Evolutionary conservation across 495 filamentous ascomycete genomes (phyloP).

Genomic region (Xylaria nigripes): DNA sequence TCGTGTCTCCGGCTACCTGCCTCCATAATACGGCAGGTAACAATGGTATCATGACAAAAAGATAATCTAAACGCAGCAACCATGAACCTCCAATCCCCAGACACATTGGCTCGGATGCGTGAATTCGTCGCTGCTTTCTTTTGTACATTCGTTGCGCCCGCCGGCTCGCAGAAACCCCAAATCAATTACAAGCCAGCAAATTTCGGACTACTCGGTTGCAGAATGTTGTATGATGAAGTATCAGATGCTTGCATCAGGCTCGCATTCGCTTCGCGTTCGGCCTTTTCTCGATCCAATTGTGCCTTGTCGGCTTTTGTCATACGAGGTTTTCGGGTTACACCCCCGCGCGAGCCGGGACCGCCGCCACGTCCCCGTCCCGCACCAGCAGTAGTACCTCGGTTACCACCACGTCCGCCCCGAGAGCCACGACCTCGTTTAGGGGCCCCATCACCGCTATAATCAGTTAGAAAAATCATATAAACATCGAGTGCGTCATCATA

Average conservation of each 20-base stretch:
- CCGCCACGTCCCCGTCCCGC: conserved; percentile 48
- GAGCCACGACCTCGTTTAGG: conserved; percentile 66
- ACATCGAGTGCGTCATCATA: conserved; percentile 36
- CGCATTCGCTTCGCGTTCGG: conserved; percentile 32
- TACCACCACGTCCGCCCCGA: conserved; percentile 45
- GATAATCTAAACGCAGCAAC: conserved; percentile 3
- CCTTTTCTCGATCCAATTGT: conserved; percentile 54
- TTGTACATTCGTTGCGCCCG: conserved; percentile 3
- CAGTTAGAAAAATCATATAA: conserved; percentile 23
- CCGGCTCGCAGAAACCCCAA: neutral
- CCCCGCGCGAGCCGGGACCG: conserved; percentile 70
- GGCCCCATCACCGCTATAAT: conserved; percentile 59
- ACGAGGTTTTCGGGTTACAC: conserved; percentile 69
- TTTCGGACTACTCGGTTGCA: conserved; percentile 24
- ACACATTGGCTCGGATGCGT: neutral
- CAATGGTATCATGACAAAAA: conserved; percentile 1
- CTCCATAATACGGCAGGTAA: neutral
- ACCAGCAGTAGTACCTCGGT: conserved; percentile 46
- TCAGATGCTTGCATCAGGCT: conserved; percentile 14
- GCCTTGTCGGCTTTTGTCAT: conserved; percentile 76
- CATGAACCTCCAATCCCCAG: neutral
- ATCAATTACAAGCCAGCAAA: conserved; percentile 22
- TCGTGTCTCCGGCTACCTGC: neutral
- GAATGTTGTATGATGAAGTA: conserved; percentile 21
- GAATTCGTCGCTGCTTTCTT: neutral